Conservation (phyloP, 495 filamentous ascomycete genomes). For the Hypoxylon fuscum region DNA sequence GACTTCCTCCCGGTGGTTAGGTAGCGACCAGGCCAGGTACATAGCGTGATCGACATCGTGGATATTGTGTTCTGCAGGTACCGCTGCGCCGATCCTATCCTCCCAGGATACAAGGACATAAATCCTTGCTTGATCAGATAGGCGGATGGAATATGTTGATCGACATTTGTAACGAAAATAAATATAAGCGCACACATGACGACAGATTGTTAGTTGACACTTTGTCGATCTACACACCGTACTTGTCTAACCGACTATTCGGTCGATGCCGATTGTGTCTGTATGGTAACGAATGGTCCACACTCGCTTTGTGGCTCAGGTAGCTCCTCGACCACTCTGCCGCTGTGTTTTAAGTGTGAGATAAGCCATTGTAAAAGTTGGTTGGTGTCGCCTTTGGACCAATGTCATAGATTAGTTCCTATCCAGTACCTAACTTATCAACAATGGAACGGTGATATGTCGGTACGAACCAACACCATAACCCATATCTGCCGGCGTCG, state of each 20-base stretch:
- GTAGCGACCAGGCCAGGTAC: not conserved
- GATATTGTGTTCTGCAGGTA: slow-evolving; percentile 35
- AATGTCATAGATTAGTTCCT: slow-evolving; percentile 7
- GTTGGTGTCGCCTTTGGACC: slow-evolving; percentile 2
- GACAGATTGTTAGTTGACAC: slow-evolving; percentile 9
- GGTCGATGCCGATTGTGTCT: too few relatives aligned
- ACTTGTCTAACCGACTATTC: too few relatives aligned
- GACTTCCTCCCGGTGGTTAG: not conserved
- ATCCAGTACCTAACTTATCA: slow-evolving; percentile 28
- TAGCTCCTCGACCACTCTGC: too few relatives aligned
- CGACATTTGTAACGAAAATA: not conserved
- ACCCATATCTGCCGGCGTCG: slow-evolving; percentile 26
- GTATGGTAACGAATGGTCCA: too few relatives aligned
- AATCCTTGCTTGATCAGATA: slow-evolving; percentile 11
- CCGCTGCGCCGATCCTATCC: slow-evolving; percentile 24
- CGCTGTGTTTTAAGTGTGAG: too few relatives aligned
- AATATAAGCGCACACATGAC: slow-evolving; percentile 3
- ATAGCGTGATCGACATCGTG: slow-evolving; percentile 15
- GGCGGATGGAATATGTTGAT: slow-evolving; percentile 2
- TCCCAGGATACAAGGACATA: slow-evolving; percentile 7
- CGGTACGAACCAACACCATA: slow-evolving; percentile 3
- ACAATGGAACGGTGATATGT: slow-evolving; percentile 10
- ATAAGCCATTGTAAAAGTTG: slow-evolving; percentile 3
- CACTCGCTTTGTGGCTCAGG: too few relatives aligned
- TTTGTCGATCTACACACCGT: too few relatives aligned